Evolutionary conservation across 2,329 filamentous ascomycete species (phyloP), one percentile per base, ranked within the genome.

Genomic region (Botryosphaeria agaves): DNA sequence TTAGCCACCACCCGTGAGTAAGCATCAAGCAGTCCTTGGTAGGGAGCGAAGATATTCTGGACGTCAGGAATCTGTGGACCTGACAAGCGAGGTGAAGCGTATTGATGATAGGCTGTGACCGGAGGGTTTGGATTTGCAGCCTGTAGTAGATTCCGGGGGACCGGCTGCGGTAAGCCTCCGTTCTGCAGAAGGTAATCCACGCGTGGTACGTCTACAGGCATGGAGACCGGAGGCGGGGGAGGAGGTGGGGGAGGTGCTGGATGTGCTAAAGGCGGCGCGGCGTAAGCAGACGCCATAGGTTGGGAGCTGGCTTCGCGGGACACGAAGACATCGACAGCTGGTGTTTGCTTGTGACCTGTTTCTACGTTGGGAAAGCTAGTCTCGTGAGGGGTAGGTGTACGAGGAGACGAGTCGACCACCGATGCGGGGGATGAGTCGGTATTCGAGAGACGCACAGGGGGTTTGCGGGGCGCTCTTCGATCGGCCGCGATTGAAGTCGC

Each of bases 111-210:
- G 1, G 69, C 63, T 26, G 69, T 61, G 18, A 60, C 67, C 36
- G 59, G 68, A 50, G 62, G 67, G 48, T 59, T 62, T 32, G 55
- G 63, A 18, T 70, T 76, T 33, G 70, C 59, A 26, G 63, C 75
- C 23, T 73, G 65, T 5, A 93, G 59, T 31, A 94, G 71, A 35
- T 72, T 72, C 42, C 76, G 80, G 1, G 84, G 73, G 0, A 89
- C 68, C 1, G 72, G 62, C 26, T 77, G 67, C 14, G 72, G 53
- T 12, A 95, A 57, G 1, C 87, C 87, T 23, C 87, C 87, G 50
- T 94, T 77, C 43, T 89, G 82, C 32, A 94, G 65, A 12, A 95
- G 62, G 48, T 95, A 95, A 49, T 95, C 87, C 12, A 95, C 84
- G 36, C 81, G 71, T 1, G 87, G 87, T 8, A 75, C 66, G 24